phyloP scores from a whole-genome alignment of 306 rosid genomes.

The Ochetophila trinervis region DNA sequence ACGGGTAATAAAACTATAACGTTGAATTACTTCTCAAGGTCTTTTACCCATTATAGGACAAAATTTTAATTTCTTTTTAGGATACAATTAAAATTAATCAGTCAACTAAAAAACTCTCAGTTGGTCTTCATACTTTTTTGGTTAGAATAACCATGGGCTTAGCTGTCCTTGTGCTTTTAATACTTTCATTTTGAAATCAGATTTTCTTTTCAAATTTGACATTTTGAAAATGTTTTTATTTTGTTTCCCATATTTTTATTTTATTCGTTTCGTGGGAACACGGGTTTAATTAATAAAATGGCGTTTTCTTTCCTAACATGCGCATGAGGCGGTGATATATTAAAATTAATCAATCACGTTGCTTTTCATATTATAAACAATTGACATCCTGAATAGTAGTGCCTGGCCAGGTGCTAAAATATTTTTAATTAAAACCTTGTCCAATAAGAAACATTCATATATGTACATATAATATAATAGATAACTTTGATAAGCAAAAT shows the following conservation, averaged over 20 bases:
- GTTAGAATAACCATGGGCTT: slow-evolving; percentile 39
- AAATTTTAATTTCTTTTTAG: too few species aligned
- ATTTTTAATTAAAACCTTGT: slow-evolving; percentile 17
- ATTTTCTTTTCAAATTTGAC: slow-evolving; percentile 23
- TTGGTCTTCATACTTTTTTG: not conserved
- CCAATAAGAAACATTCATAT: slow-evolving; percentile 16
- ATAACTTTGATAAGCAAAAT: slow-evolving; percentile 21
- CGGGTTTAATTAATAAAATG: not conserved
- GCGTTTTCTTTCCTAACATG: slow-evolving; percentile 36
- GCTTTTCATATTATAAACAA: slow-evolving; percentile 21
- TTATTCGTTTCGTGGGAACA: slow-evolving; percentile 6
- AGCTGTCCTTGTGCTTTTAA: slow-evolving; percentile 31
- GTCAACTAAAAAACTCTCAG: not conserved
- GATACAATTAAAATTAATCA: not conserved
- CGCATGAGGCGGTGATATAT: slow-evolving; percentile 38
- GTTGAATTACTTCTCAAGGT: too few species aligned
- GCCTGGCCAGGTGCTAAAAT: slow-evolving; percentile 29
- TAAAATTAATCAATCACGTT: slow-evolving; percentile 34
- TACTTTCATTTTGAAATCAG: slow-evolving; percentile 20
- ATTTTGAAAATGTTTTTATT: not conserved
- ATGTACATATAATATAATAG: slow-evolving; percentile 8
- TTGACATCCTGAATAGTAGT: slow-evolving; percentile 19
- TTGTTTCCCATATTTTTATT: slow-evolving; percentile 24
- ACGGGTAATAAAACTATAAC: too few species aligned
- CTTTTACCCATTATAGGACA: too few species aligned